Evolutionary conservation across 2,329 filamentous ascomycete species (phyloP), one percentile per base, ranked within the genome.

Genomic region (Arthroderma sp.): DNA sequence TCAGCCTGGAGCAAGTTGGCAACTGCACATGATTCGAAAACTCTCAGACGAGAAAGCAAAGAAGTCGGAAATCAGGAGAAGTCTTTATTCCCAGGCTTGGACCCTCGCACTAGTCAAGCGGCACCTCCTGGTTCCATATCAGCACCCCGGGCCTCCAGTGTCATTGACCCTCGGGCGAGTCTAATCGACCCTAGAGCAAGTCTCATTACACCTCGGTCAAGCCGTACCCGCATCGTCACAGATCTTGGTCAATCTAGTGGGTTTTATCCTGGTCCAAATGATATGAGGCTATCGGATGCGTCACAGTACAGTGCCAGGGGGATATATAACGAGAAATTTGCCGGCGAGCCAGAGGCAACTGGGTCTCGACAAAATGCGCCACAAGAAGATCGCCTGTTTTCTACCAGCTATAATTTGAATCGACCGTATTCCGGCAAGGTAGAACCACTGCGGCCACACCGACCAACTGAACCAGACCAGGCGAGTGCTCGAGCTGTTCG

Each of bases 1-100:
- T 77, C 80, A 2, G 67, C 95, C 51, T 96, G 89, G 89, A 83
- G 80, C 41, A 70, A 82, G 1, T 93, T 87, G 83, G 87, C 86
- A 9, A 88, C 82, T 38, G 93, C 84, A 59, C 86, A 95, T 57
- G 91, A 96, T 58, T 76, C 89, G 61, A 72, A 72, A 50, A 83
- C 83, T 0, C 72, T 93, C 9, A 42, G 33, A 44, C 38, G 11
- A 42, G 48, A 38, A 40, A 41, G 29, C 43, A 47, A 29, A 33
- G 8, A 10, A 37, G 39, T 31, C 34, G 30, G n/a, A 22, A 3
- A 22, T 22, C 15, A 22, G 15, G 15, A 22, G 15, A 22, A 22
- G 15, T 22, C 15, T 22, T 22, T 22, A 3, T 22, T 22, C 3
- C 15, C 15, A 22, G 15, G 15, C 15, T 22, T 22, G 15, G 15